These are phyloP conservation scores for Capronia epimyces DNA, from an alignment of 2,329 filamentous ascomycete genomes.

Conservation along the genomic window DNA sequence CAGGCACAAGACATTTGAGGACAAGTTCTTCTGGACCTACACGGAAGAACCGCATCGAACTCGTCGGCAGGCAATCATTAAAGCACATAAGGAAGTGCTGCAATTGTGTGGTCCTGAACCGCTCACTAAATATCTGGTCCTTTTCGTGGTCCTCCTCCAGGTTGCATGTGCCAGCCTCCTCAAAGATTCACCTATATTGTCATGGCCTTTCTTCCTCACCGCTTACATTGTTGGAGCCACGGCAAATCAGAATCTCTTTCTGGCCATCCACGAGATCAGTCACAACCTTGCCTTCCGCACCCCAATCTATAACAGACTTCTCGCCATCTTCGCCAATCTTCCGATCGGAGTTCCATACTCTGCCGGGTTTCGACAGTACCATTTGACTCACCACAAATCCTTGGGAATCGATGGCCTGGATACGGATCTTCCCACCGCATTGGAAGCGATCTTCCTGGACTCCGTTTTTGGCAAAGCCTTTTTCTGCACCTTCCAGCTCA, in stretches of 20 bases:
- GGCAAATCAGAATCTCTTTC: conserved; percentile 95
- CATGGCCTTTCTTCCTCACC: conserved; percentile 75
- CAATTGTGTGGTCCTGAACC: conserved; percentile 96
- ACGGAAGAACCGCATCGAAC: conserved; percentile 96
- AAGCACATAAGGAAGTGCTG: conserved; percentile 93
- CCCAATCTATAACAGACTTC: conserved; percentile 69
- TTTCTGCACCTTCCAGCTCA: conserved; percentile 98
- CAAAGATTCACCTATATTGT: conserved; percentile 70
- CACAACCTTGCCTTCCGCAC: conserved; percentile 93
- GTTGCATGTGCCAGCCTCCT: conserved; percentile 71
- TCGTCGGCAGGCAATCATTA: conserved; percentile 87
- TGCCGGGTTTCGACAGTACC: conserved; percentile 93
- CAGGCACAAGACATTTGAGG: conserved; percentile 29
- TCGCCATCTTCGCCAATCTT: conserved; percentile 90
- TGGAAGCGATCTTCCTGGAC: conserved; percentile 90
- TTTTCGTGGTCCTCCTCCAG: conserved; percentile 77
- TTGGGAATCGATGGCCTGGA: conserved; percentile 94
- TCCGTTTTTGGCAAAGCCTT: conserved; percentile 92
- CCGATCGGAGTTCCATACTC: conserved; percentile 95
- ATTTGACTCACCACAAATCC: conserved; percentile 97
- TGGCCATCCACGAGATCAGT: conserved; percentile 97
- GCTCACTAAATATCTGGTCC: conserved; percentile 87
- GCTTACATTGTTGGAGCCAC: conserved; percentile 92
- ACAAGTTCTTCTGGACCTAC: conserved; percentile 96
- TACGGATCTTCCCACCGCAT: conserved; percentile 84